Evolutionary conservation across 176 grass and related monocot species (phyloP).

Genomic region (Ampelocalamus luodianensis): DNA sequence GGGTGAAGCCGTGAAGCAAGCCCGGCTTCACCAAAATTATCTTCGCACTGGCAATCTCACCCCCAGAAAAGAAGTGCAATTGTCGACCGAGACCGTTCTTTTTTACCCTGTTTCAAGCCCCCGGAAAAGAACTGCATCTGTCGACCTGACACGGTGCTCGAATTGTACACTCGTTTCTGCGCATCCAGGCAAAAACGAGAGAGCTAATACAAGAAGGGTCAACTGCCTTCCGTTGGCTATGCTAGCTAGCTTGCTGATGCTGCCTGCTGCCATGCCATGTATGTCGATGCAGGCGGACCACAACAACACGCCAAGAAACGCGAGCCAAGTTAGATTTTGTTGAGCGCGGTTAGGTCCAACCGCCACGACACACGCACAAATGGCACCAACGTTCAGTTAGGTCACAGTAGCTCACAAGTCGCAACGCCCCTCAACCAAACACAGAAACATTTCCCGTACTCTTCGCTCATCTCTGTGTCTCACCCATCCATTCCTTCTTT

Average conservation of each 20-base stretch:
- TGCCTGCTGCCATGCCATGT: no score
- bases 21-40: no score
- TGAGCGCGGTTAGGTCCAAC: conserved; percentile 47
- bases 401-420: conserved; percentile 55
- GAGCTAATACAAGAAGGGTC: no score
- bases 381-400: conserved; percentile 35
- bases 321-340: conserved; percentile 15
- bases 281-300: not conserved
- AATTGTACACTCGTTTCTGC: no score
- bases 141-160: not conserved
- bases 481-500: not conserved
- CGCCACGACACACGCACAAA: conserved; percentile 12
- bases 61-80: no score
- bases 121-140: not conserved
- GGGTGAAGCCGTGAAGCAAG: no score
- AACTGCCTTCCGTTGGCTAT: no score
- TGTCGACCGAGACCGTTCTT: no score
- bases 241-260: no score
- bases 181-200: no score
- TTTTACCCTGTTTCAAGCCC: not conserved
- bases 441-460: not conserved
- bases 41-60: no score
- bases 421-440: conserved; percentile 48
- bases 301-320: conserved; percentile 28
- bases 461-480: not conserved